These are phyloP conservation scores for Didymella arachidicola DNA, from an alignment of 2,329 filamentous ascomycete genomes.

Conservation along the genomic window DNA sequence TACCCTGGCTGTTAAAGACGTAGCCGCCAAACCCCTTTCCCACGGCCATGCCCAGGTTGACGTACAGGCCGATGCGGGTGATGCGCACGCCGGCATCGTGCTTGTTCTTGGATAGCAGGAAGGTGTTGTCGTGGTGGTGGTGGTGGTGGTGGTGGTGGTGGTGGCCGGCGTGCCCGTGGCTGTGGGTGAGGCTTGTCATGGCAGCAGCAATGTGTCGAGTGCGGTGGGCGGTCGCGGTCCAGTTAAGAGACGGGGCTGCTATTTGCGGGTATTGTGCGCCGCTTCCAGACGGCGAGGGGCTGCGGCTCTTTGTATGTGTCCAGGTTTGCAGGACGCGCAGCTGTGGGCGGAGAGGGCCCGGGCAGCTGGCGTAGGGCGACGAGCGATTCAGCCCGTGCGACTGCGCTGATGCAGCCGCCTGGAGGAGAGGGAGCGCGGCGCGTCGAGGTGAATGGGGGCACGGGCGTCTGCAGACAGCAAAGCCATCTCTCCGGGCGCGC, in stretches of 20 bases:
- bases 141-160: constrained; percentile 73
- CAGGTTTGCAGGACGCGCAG: constrained; percentile 45
- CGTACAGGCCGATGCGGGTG: constrained; percentile 84
- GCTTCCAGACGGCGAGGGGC: constrained; percentile 2
- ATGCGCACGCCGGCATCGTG: constrained; percentile 94
- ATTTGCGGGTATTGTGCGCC: constrained; percentile 21
- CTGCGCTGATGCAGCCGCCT: constrained; percentile 30
- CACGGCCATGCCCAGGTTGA: constrained; percentile 93
- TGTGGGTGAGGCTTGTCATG: constrained; percentile 41
- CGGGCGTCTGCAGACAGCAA: constrained; percentile 44
- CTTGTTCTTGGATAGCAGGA: constrained; percentile 81
- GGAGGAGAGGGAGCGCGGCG: constrained; percentile 29
- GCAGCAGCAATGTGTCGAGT: constrained; percentile 39
- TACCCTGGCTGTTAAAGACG: constrained; percentile 83
- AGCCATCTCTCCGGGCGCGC: constrained; percentile 45
- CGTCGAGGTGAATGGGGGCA: constrained; percentile 29
- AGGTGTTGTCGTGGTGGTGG: constrained; percentile 86
- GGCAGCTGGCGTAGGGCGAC: constrained; percentile 16
- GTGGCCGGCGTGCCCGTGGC: constrained; percentile 54
- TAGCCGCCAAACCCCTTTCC: constrained; percentile 93
- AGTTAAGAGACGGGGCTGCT: constrained; percentile 34
- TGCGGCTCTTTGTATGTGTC: constrained; percentile 33
- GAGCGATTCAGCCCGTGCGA: constrained; percentile 26
- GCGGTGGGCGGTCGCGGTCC: constrained; percentile 44
- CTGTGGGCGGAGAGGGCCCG: constrained; percentile 18